phyloP scores from a whole-genome alignment of 495 filamentous ascomycete genomes.

The Tuber indicum region DNA sequence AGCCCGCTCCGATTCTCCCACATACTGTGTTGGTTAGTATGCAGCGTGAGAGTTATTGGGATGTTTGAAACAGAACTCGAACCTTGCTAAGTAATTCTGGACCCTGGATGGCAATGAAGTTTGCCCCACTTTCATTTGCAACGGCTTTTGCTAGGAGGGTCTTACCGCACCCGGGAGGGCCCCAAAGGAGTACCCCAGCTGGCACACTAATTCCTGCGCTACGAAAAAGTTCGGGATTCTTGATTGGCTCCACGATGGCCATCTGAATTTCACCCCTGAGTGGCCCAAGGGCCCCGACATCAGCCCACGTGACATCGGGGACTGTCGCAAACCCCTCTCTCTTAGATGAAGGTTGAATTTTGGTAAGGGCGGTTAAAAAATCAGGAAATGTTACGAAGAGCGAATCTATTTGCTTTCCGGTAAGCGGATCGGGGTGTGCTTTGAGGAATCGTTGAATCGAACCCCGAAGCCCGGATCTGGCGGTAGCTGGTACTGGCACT shows the following conservation, averaged over 20 bases:
- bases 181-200: conserved; percentile 61
- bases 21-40: conserved; percentile 47
- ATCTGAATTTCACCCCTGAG: conserved; percentile 73
- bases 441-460: no score
- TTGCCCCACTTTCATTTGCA: conserved; percentile 86
- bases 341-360: no score
- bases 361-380: no score
- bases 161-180: conserved; percentile 69
- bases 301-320: conserved; percentile 71
- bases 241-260: conserved; percentile 86
- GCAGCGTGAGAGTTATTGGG: no score
- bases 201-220: conserved; percentile 76
- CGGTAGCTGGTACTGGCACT: no score
- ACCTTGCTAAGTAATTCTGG: conserved; percentile 45
- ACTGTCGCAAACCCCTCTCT: no score
- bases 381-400: no score
- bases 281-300: conserved; percentile 74
- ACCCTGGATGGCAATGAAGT: conserved; percentile 95
- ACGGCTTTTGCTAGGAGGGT: conserved; percentile 92
- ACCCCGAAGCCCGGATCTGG: no score
- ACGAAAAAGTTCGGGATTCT: conserved; percentile 67
- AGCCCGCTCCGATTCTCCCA: conserved; percentile 86
- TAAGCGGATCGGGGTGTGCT: no score
- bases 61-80: no score
- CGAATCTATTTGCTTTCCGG: no score